Percentiles rank a stretch among this genome's conserved stretches.
These are phyloP conservation scores for Diaporthe humulicola DNA, from an alignment of 2,329 filamentous ascomycete species.

Conservation along the genomic window DNA sequence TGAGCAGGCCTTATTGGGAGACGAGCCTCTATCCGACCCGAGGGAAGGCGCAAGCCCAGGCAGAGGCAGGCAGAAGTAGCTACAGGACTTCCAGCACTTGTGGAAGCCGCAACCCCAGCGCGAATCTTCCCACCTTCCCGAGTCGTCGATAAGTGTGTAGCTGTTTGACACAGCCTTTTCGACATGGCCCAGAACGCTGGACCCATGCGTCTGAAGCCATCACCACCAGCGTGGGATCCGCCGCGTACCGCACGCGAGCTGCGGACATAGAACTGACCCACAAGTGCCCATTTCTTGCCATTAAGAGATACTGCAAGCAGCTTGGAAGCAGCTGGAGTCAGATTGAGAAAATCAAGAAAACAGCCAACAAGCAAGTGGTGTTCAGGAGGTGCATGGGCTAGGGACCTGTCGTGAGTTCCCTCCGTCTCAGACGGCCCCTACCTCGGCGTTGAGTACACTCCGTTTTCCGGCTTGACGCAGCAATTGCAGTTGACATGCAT, in stretches of 20 bases:
- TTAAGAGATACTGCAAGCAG: neutral
- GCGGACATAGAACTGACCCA: too few species aligned
- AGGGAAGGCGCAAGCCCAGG: neutral
- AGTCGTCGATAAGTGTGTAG: neutral
- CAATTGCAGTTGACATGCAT: neutral
- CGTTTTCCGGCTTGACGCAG: neutral
- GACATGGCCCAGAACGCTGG: neutral
- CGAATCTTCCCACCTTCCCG: neutral
- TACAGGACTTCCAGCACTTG: neutral
- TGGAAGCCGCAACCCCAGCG: conserved; percentile 12
- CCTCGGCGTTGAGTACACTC: neutral
- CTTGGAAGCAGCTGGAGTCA: too few species aligned
- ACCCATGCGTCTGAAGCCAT: neutral
- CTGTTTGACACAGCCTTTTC: too few species aligned
- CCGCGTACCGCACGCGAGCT: neutral
- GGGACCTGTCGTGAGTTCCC: neutral
- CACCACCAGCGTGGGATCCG: neutral
- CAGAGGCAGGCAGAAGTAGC: conserved; percentile 10
- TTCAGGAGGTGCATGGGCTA: neutral
- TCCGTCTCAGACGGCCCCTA: neutral
- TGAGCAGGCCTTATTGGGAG: neutral
- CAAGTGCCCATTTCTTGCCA: neutral
- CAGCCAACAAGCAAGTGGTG: neutral
- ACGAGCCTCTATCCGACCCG: neutral
- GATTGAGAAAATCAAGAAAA: neutral